Evolutionary conservation across 345 rosid species (phyloP), one percentile per base, ranked within the genome.

Genomic region (Orychophragmus violaceus): DNA sequence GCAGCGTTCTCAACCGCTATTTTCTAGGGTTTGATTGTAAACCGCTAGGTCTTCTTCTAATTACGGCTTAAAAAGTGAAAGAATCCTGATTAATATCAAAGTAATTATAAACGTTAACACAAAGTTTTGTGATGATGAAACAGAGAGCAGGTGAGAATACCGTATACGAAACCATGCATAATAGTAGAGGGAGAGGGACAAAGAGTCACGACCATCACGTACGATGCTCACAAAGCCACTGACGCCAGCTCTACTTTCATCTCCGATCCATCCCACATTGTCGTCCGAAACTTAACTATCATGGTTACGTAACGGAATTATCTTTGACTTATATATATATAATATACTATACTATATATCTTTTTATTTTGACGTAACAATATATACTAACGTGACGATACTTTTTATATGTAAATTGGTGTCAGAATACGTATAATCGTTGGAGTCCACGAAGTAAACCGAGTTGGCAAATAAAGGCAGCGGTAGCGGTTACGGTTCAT

Each of bases 391-490:
- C 54, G 5, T 64, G n/a, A 16, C 19, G 14, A 13, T 25, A 53
- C 12, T 37, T 9, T 39, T 11, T 17, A 22, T 61, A 6, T 62
- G 45, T 62, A 46, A 39, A 11, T 35, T 25, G 7, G 33, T 52
- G 21, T 62, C 82, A 86, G 87, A 86, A 86, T 14, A 54, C 86
- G 12, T 79, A 70, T 57, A 81, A 84, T 52, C 75, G 48, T 37
- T 17, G 46, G 2, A 9, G 8, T 13, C 2, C 6, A 28, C 3
- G 12, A 28, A 7, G 21, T 32, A 48, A 3, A 5, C 19, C 24
- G n/a, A 44, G 62, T 14, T 35, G 28, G 32, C 0, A 14, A 0
- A 18, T 79, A 22, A 49, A 8, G 48, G 87, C 69, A 28, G 90
- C 90, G 3, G 30, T 85, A 0, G 87, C 90, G 18, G 69, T 79